Base-by-base conservation (phyloP, 1,284 basidiomycete species). In the Schizophyllum amplum region DNA sequence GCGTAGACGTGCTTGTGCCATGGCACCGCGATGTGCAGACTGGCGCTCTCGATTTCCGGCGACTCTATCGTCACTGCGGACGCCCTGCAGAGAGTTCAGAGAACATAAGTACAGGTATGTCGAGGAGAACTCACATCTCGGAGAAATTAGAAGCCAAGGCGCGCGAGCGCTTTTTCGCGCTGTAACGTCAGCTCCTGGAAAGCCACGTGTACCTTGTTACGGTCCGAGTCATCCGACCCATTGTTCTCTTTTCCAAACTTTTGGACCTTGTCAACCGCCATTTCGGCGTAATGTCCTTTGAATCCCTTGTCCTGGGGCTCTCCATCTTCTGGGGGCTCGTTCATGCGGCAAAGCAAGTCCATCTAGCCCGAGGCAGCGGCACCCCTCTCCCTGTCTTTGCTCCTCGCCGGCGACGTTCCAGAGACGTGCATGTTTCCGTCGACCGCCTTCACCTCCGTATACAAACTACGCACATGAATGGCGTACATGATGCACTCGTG, bases 1-100 rank as follows among this genome's bases (percentile, higher is more conserved):
- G 86, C 83, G 71, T 99, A 99, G 58, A 97, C 69, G 67, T 95
- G 86, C 22, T 79, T 78, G 65, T 86, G 83, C 73, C 86, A 78
- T 4, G 93, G 92, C 52, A 94, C 81, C 57, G 85, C 80, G 63
- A 86, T 81, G 69, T 94, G 92, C 57, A 98, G 76, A 62, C 84
- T 86, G 60, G 94, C 86, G 54, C 80, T 75, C 54, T 84, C 82
- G 59, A 98, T 94, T 74, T 98, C 95, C 56, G 83, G 75, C n/a
- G 92, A 95, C 61, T 86, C 74, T 64, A 97, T 83, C 55, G 79
- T 75, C 55, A 91, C 77, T 49, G 72, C 65, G 54, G 70, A 67
- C 22, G 46, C 61, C 61, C 61, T 62, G 53, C 1, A 53, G 2
- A 4, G 7, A 13, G 33, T n/a, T 52, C 26, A 21, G 48, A 21